phyloP scores from a whole-genome alignment of 23 red algal genomes.

The Gracilaria domingensis region DNA sequence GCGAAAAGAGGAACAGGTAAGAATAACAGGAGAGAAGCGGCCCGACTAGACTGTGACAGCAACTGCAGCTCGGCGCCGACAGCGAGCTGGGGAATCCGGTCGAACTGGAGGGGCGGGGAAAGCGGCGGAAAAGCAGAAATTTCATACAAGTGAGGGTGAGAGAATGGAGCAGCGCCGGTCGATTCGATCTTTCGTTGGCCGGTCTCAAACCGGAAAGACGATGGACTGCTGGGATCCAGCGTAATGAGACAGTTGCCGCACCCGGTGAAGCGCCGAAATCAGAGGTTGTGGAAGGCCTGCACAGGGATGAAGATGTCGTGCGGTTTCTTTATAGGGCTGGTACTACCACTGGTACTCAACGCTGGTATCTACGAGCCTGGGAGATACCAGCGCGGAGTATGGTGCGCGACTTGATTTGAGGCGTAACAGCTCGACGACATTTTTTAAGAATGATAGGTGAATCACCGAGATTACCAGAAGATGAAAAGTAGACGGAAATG shows the following conservation, averaged over 20 bases:
- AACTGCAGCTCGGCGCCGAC: neutral
- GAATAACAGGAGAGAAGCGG: neutral
- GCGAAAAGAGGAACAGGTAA: conserved; percentile 11
- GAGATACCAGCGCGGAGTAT: conserved; percentile 51
- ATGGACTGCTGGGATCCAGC: conserved; percentile 26
- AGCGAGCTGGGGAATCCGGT: too few relatives aligned
- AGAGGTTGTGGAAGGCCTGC: conserved; percentile 38
- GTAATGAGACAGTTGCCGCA: conserved; percentile 77
- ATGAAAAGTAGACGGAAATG: too few relatives aligned
- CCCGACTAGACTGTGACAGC: neutral
- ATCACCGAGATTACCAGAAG: too few relatives aligned
- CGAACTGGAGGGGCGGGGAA: neutral
- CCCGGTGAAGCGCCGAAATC: conserved; percentile 83
- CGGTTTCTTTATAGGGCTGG: too few relatives aligned
- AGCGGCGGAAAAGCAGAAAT: conserved; percentile 2
- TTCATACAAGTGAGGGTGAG: neutral
- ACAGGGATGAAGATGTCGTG: conserved; percentile 37
- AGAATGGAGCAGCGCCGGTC: too few relatives aligned
- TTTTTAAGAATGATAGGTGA: too few relatives aligned
- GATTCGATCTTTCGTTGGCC: conserved; percentile 21
- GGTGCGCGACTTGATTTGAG: neutral
- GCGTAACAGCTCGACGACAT: too few relatives aligned
- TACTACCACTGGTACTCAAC: too few relatives aligned
- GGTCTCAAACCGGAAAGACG: conserved; percentile 58
- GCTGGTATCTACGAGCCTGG: too few relatives aligned